A percentile compares a stretch with the other conserved stretches of the same genome.
Conservation (phyloP, 306 rosid genomes). For the Pyrus bretschneideri region DNA sequence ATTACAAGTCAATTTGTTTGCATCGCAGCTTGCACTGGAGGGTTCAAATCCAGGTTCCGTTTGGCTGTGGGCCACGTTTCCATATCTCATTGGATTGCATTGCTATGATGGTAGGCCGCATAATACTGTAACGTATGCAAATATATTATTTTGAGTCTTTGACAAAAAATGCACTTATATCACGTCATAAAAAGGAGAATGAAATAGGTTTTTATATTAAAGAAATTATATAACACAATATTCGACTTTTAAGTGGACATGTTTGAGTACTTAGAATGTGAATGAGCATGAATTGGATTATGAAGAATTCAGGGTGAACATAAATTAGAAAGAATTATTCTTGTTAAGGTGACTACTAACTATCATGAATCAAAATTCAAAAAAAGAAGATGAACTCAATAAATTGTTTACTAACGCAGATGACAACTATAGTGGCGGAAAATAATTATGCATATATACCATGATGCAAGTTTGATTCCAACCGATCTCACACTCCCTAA, state of each 20-base stretch:
- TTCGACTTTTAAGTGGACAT: not conserved
- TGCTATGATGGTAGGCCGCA: not conserved
- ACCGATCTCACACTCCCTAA: too few species aligned
- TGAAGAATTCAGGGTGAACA: too few species aligned
- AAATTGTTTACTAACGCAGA: not conserved
- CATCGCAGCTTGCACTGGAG: not conserved
- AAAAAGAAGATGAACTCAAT: too few species aligned
- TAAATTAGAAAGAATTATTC: not conserved
- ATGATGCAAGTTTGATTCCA: too few species aligned
- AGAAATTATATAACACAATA: too few species aligned
- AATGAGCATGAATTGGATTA: not conserved
- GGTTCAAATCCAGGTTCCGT: not conserved
- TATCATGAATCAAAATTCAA: not conserved
- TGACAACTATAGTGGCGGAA: too few species aligned
- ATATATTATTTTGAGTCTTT: too few species aligned
- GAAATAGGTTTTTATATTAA: too few species aligned
- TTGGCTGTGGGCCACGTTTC: not conserved
- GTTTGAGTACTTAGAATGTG: not conserved
- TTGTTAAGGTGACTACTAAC: not conserved
- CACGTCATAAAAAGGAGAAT: not conserved
- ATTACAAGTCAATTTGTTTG: too few species aligned
- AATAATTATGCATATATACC: too few species aligned
- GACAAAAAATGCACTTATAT: too few species aligned
- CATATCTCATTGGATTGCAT: not conserved
- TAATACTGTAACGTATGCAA: too few species aligned